Evolutionary conservation across 208 protist genomes (phyloP).

Genomic region (Wallacemonas sp.): DNA sequence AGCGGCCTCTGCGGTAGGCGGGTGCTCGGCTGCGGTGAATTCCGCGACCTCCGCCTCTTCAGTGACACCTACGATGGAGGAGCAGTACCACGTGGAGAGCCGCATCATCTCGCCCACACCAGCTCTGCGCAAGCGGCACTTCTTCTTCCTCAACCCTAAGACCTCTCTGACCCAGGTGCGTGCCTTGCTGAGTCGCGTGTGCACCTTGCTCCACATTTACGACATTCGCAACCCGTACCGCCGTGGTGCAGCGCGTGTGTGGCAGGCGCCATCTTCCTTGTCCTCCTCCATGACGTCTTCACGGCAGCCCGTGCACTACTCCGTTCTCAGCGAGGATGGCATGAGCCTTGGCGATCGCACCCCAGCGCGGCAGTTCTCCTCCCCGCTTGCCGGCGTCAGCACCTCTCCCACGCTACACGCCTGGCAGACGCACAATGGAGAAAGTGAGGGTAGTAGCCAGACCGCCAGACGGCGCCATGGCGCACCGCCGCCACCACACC

Average conservation of each 20-base stretch:
- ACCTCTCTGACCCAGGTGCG: slow-evolving; percentile 6
- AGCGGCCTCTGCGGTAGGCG: too few relatives aligned
- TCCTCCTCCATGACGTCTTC: not conserved
- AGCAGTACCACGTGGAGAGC: not conserved
- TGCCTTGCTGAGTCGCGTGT: slow-evolving; percentile 15
- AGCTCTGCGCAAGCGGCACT: slow-evolving; percentile 16
- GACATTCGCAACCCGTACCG: slow-evolving; percentile 14
- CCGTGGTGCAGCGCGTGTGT: not conserved
- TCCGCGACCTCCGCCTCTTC: not conserved
- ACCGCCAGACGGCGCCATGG: not conserved
- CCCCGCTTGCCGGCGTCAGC: not conserved
- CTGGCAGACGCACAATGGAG: not conserved
- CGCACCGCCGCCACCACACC: not conserved
- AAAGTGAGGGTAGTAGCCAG: not conserved
- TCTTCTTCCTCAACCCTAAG: slow-evolving; percentile 20
- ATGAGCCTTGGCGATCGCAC: not conserved
- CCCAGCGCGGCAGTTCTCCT: not conserved
- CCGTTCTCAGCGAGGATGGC: not conserved
- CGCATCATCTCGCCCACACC: slow-evolving; percentile 10
- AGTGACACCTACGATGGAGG: not conserved
- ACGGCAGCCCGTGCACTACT: not conserved
- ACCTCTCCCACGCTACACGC: not conserved
- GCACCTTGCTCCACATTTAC: slow-evolving; percentile 17
- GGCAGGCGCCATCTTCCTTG: not conserved
- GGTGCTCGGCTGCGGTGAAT: too few relatives aligned